Conservation (phyloP, 345 rosid genomes). For the Excoecaria cochinchinensis region DNA sequence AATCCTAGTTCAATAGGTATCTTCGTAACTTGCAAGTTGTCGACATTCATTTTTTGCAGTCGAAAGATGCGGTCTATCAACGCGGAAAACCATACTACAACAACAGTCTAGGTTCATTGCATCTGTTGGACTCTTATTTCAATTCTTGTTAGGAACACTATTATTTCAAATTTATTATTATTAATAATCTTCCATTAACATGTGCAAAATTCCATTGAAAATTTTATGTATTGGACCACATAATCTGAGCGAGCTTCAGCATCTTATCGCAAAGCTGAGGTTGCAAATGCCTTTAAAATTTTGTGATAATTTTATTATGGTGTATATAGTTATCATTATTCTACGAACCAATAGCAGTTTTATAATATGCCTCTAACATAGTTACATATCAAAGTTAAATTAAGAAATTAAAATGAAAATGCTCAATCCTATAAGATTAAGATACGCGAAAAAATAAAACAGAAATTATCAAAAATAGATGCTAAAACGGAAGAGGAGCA, state of each 20-base stretch:
- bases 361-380: no score
- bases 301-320: no score
- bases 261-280: neutral
- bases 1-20: no score
- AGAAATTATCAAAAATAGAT: no score
- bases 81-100: neutral
- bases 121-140: neutral
- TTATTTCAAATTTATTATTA: neutral
- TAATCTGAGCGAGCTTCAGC: neutral
- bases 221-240: neutral
- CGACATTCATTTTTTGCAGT: neutral
- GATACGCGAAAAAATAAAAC: no score
- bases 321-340: no score
- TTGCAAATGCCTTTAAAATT: neutral
- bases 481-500: neutral
- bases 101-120: constrained; percentile 1
- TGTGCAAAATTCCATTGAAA: no score
- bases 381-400: no score
- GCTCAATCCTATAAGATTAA: no score
- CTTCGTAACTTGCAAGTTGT: neutral
- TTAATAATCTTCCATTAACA: no score
- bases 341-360: no score
- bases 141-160: neutral
- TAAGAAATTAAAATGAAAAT: no score
- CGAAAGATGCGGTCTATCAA: neutral